These are phyloP conservation scores for Entomortierella parvispora DNA, from an alignment of 192 early-diverging fungal genomes.

Conservation along the genomic window DNA sequence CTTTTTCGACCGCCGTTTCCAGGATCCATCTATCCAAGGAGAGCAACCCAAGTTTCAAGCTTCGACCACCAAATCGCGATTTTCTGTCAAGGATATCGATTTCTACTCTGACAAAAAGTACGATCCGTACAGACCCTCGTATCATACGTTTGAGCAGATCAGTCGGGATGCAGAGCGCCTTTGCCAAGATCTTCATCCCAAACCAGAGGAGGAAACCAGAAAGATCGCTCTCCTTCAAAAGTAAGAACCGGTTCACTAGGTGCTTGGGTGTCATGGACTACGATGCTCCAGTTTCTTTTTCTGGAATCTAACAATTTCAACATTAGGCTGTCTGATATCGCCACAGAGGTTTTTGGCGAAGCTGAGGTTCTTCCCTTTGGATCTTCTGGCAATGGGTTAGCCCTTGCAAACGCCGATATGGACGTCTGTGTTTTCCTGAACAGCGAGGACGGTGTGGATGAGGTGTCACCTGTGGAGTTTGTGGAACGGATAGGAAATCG, in stretches of 20 bases:
- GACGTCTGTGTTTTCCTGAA: constrained; percentile 48
- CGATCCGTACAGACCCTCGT: constrained; percentile 40
- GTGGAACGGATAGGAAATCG: constrained; percentile 52
- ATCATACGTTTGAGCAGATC: constrained; percentile 23
- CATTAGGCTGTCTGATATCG: constrained; percentile 33
- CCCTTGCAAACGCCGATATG: constrained; percentile 47
- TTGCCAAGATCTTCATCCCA: constrained; percentile 32
- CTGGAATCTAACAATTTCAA: too few species aligned
- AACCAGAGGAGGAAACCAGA: constrained; percentile 39
- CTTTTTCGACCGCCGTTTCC: constrained; percentile 8
- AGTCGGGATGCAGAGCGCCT: constrained; percentile 26
- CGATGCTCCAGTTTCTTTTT: too few species aligned
- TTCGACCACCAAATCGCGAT: constrained; percentile 5
- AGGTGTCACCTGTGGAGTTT: constrained; percentile 47
- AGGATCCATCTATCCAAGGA: not conserved
- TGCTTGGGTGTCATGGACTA: too few species aligned
- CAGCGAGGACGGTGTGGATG: constrained; percentile 9
- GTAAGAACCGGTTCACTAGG: constrained; percentile 3
- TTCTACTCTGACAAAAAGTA: constrained; percentile 48
- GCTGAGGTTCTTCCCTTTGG: constrained; percentile 46
- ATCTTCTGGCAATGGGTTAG: constrained; percentile 42
- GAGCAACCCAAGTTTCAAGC: constrained; percentile 1
- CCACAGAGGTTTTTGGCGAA: constrained; percentile 34
- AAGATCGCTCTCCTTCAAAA: constrained; percentile 24
- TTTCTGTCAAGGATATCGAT: constrained; percentile 46